phyloP scores from a whole-genome alignment of 208 protist species.

The Hexamita inflata region DNA sequence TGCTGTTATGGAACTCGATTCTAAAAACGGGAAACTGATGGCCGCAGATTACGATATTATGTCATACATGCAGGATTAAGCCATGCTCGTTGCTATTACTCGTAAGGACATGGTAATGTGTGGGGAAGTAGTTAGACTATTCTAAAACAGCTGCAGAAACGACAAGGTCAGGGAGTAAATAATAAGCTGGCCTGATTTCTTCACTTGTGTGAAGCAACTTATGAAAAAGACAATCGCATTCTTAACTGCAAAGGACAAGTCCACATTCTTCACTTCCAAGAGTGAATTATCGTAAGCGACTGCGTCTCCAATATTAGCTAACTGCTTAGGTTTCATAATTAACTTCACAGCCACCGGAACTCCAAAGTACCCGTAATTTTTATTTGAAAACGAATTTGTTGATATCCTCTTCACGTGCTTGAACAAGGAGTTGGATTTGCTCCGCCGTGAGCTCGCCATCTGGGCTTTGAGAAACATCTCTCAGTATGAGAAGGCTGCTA shows the following conservation, averaged over 20 bases:
- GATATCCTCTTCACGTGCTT: neutral
- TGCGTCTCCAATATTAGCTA: neutral
- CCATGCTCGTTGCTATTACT: neutral
- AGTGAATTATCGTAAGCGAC: neutral
- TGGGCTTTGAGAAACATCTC: slow-evolving; percentile 24
- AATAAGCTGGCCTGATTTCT: neutral
- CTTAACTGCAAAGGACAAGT: neutral
- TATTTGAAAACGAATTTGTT: neutral
- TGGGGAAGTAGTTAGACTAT: neutral
- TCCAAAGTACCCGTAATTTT: neutral
- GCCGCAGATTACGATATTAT: neutral
- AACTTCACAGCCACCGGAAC: neutral
- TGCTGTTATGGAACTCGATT: neutral
- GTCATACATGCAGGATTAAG: neutral
- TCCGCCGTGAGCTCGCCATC: slow-evolving; percentile 7
- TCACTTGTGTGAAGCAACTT: neutral
- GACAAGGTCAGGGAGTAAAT: neutral
- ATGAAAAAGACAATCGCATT: neutral
- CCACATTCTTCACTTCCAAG: neutral
- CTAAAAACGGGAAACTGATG: neutral
- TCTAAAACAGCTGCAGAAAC: slow-evolving; percentile 16
- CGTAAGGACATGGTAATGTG: neutral
- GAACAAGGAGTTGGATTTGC: neutral
- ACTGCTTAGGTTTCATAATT: slow-evolving; percentile 13
- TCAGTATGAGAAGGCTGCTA: no score